Conservation (phyloP, 2,329 filamentous ascomycete species). For the Amauroascus niger region DNA sequence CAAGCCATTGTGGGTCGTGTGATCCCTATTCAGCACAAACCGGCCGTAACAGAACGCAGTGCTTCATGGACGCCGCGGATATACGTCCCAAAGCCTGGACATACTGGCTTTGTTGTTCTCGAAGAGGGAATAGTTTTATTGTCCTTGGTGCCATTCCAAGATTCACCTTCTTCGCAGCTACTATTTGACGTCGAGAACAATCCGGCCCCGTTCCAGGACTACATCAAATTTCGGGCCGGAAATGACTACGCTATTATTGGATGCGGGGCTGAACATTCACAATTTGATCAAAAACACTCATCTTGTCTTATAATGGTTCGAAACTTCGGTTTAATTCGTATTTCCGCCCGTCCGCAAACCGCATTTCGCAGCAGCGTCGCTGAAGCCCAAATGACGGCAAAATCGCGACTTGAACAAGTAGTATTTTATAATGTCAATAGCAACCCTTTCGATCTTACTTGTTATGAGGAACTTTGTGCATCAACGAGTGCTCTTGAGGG, state of each 20-base stretch:
- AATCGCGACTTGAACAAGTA: slow-evolving; percentile 85
- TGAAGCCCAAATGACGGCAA: slow-evolving; percentile 56
- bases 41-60: slow-evolving; percentile 38
- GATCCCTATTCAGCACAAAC: slow-evolving; percentile 58
- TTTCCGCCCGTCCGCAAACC: slow-evolving; percentile 35
- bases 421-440: slow-evolving; percentile 77
- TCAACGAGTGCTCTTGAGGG: slow-evolving; percentile 59
- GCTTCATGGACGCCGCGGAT: slow-evolving; percentile 51
- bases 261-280: slow-evolving; percentile 38
- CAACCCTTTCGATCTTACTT: slow-evolving; percentile 79
- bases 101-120: slow-evolving; percentile 75
- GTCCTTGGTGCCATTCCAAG: slow-evolving; percentile 58
- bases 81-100: slow-evolving; percentile 65
- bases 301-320: slow-evolving; percentile 47
- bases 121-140: slow-evolving; percentile 66
- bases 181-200: slow-evolving; percentile 55
- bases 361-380: slow-evolving; percentile 41
- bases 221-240: slow-evolving; percentile 61
- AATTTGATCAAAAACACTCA: slow-evolving; percentile 31
- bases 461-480: slow-evolving; percentile 57
- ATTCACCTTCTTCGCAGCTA: slow-evolving; percentile 67
- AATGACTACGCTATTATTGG: slow-evolving; percentile 43
- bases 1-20: slow-evolving; percentile 52
- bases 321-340: slow-evolving; percentile 49
- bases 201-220: slow-evolving; percentile 69